Evolutionary conservation across 2,329 filamentous ascomycete genomes (phyloP).

Genomic region (Diaporthe sp.): DNA sequence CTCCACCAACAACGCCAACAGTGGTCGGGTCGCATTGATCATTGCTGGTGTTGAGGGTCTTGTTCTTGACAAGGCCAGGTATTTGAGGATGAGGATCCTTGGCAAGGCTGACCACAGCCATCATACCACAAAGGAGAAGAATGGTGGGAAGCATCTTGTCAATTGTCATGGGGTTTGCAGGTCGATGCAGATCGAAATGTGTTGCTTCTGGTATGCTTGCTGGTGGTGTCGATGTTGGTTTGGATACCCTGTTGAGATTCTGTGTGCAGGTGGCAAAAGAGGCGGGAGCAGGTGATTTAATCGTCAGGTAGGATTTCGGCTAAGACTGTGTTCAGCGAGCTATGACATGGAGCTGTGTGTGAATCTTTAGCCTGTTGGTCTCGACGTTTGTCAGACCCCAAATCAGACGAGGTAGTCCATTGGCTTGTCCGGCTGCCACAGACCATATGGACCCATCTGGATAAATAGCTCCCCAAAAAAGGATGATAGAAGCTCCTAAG

Average conservation of each 20-base stretch:
- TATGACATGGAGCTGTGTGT: background rate
- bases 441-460: too few relatives aligned
- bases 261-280: background rate
- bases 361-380: background rate
- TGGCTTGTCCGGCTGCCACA: background rate
- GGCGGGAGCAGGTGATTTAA: too few relatives aligned
- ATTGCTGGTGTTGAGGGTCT: background rate
- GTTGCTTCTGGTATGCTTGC: background rate
- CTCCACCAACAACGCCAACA: background rate
- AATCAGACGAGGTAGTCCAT: background rate
- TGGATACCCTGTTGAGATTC: background rate
- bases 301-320: background rate
- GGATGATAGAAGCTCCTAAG: too few relatives aligned
- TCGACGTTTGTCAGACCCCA: background rate
- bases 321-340: too few relatives aligned
- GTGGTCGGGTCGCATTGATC: background rate
- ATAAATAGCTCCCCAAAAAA: too few relatives aligned
- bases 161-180: background rate
- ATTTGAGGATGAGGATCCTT: background rate
- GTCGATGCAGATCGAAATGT: too few relatives aligned
- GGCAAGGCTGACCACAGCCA: conserved; percentile 1
- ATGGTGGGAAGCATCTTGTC: conserved; percentile 16
- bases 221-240: background rate
- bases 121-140: background rate
- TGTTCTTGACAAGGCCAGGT: background rate